Conservation (phyloP, 2,329 filamentous ascomycete genomes). For the Aspergillus alliaceus region DNA sequence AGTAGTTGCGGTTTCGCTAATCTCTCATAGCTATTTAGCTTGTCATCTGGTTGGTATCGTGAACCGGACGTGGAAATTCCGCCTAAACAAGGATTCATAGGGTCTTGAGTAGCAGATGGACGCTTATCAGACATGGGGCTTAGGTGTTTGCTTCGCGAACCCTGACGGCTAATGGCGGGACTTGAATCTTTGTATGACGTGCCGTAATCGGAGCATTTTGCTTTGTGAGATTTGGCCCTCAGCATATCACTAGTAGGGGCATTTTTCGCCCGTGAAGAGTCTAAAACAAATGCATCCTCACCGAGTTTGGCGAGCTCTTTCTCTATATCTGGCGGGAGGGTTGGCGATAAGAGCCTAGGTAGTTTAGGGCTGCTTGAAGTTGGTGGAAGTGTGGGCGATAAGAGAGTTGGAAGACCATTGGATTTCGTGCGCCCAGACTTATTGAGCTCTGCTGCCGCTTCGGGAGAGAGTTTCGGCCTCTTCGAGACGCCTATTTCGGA, state of each 20-base stretch:
- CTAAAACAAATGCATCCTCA: conserved; percentile 30
- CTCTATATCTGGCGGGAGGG: conserved; percentile 56
- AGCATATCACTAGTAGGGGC: conserved; percentile 17
- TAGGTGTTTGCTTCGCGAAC: conserved; percentile 9
- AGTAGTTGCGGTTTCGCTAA: conserved; percentile 36
- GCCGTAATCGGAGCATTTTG: conserved; percentile 13
- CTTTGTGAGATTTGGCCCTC: conserved; percentile 20
- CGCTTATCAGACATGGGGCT: conserved; percentile 12
- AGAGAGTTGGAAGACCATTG: conserved; percentile 35
- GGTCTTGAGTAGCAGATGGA: conserved; percentile 6
- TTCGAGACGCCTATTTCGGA: conserved; percentile 36
- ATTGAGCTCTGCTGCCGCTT: conserved; percentile 28
- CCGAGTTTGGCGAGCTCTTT: conserved; percentile 50
- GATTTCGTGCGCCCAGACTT: conserved; percentile 24
- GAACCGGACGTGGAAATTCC: conserved; percentile 8
- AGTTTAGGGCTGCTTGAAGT: conserved; percentile 42
- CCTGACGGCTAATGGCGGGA: conserved; percentile 14
- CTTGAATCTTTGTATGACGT: conserved; percentile 19
- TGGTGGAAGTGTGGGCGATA: conserved; percentile 44
- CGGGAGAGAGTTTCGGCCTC: conserved; percentile 41
- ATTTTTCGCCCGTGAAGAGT: conserved; percentile 17
- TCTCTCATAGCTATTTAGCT: conserved; percentile 5
- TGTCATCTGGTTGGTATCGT: conserved; percentile 4
- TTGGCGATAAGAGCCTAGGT: conserved; percentile 58
- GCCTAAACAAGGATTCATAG: conserved; percentile 7